Percentiles rank a stretch among this genome's conserved stretches.
These are phyloP conservation scores for Capsella bursapastoris DNA, from an alignment of 345 rosid species.

Conservation along the genomic window DNA sequence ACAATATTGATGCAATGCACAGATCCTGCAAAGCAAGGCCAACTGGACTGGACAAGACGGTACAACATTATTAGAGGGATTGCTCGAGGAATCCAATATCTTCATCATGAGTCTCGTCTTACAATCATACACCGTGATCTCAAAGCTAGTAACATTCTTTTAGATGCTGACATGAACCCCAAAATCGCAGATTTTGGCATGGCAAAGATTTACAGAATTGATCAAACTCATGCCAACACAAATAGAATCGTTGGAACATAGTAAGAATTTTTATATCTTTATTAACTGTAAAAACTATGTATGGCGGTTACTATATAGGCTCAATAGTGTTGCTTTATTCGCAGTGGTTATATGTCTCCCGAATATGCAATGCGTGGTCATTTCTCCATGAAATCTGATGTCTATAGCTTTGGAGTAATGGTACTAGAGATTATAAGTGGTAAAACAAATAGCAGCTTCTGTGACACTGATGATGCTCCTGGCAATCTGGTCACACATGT, in stretches of 20 bases:
- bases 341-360: constrained; percentile 46
- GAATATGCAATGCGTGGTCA: constrained; percentile 14
- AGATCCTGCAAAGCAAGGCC: constrained; percentile 40
- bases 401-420: constrained; percentile 37
- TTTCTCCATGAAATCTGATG: constrained; percentile 35
- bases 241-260: constrained; percentile 50
- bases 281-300: background rate
- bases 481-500: constrained; percentile 43
- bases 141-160: constrained; percentile 23
- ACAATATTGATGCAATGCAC: background rate
- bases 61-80: constrained; percentile 47
- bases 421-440: constrained; percentile 18
- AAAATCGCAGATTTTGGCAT: constrained; percentile 67
- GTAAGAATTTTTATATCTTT: background rate
- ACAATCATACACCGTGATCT: constrained; percentile 30
- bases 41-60: constrained; percentile 52
- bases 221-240: constrained; percentile 46
- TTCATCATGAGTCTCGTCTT: constrained; percentile 41
- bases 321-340: background rate
- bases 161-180: constrained; percentile 47
- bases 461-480: constrained; percentile 7
- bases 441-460: background rate
- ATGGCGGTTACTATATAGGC: too few relatives aligned
- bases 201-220: constrained; percentile 51
- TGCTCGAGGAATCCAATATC: constrained; percentile 48